phyloP scores from a whole-genome alignment of 331 rosid species.

The Arachis monticola region DNA sequence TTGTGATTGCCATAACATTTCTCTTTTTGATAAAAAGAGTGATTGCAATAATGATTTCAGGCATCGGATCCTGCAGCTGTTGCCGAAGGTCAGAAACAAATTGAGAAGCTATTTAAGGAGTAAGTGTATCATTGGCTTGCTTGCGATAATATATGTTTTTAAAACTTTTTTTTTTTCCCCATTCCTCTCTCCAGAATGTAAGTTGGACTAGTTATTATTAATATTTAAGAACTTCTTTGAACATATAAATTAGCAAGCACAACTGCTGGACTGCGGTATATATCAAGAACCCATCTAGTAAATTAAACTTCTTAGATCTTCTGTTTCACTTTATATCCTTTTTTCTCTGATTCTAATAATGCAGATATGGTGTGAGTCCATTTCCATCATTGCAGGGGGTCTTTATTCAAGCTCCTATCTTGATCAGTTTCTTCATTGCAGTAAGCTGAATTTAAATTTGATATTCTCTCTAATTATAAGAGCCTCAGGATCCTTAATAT shows the following conservation, averaged over 20 bases:
- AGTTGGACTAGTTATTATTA: conserved; percentile 1
- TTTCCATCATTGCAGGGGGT: no score
- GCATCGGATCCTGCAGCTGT: conserved; percentile 61
- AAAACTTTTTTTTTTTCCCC: no score
- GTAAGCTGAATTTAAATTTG: no score
- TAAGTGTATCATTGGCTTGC: conserved; percentile 47
- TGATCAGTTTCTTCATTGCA: no score
- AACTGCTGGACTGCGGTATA: conserved; percentile 12
- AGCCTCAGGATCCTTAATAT: conserved; percentile 25
- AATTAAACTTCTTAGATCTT: conserved; percentile 27
- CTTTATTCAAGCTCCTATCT: no score
- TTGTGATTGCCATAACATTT: conserved; percentile 16
- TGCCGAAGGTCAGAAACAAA: conserved; percentile 63
- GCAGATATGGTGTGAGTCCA: no score
- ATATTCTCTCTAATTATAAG: no score
- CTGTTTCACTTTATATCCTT: conserved; percentile 39
- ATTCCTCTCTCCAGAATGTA: neutral
- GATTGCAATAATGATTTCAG: conserved; percentile 44
- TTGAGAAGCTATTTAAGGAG: conserved; percentile 66
- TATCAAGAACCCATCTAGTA: conserved; percentile 19
- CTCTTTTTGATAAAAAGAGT: no score
- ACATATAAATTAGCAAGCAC: neutral
- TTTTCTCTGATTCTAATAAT: conserved; percentile 33
- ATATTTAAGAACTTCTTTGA: neutral
- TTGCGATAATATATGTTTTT: conserved; percentile 11